Conservation (phyloP, 352 stramenopile species). For the Phytophthora pseudosyringae region DNA sequence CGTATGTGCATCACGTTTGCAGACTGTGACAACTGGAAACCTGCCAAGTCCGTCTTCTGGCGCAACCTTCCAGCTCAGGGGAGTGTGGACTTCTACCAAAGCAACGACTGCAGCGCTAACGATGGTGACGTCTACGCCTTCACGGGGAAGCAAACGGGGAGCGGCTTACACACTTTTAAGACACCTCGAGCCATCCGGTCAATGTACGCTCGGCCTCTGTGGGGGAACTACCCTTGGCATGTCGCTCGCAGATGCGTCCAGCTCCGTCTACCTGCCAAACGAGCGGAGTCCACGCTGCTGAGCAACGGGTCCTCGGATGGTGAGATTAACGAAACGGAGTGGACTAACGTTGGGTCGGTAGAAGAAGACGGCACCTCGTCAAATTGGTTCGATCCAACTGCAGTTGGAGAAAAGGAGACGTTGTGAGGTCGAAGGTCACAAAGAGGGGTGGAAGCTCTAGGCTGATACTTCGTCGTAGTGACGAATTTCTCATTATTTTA, state of each 20-base stretch:
- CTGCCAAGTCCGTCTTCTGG: conserved; percentile 9
- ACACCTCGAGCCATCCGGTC: conserved; percentile 9
- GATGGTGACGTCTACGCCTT: conserved; percentile 11
- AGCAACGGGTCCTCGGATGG: background rate
- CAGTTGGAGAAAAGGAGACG: background rate
- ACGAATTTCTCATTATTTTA: too few species aligned
- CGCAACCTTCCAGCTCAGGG: conserved; percentile 11
- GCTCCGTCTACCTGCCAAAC: conserved; percentile 10
- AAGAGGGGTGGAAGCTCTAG: background rate
- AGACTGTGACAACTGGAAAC: conserved; percentile 10
- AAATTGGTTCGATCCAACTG: conserved; percentile 21
- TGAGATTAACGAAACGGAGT: conserved; percentile 9
- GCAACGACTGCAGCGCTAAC: conserved; percentile 2
- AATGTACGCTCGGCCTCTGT: conserved; percentile 17
- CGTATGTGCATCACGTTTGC: conserved; percentile 18
- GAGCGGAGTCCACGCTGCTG: background rate
- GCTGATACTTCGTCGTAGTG: too few species aligned
- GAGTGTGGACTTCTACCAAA: conserved; percentile 19
- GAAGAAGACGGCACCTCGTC: conserved; percentile 1
- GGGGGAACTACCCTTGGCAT: background rate
- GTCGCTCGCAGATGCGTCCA: conserved; percentile 19
- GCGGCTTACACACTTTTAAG: conserved; percentile 12
- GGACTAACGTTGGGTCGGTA: background rate
- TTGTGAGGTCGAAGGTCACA: background rate
- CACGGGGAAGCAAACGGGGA: background rate